A percentile compares a stretch with the other conserved stretches of the same genome.
Evolutionary conservation across 1,284 basidiomycete genomes (phyloP).

Genomic region (Phylloboletellus chloephorus): DNA sequence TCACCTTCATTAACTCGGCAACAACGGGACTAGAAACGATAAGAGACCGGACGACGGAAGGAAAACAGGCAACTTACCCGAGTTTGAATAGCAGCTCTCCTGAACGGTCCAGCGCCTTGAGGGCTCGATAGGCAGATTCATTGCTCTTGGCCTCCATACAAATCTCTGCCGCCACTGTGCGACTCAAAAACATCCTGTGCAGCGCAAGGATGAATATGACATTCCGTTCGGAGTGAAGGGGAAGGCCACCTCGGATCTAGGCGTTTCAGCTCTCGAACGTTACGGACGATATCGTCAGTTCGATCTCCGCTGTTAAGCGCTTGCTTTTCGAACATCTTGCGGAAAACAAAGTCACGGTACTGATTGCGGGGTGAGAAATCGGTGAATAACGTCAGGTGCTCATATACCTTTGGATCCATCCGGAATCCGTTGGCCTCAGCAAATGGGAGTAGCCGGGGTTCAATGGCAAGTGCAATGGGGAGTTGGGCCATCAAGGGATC

Average conservation of each 20-base stretch:
- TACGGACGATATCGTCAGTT: conserved; percentile 57
- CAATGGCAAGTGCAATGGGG: conserved; percentile 66
- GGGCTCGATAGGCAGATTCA: conserved; percentile 57
- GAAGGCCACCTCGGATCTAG: conserved; percentile 54
- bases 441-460: conserved; percentile 65
- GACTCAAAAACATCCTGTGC: conserved; percentile 67
- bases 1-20: conserved; percentile 57
- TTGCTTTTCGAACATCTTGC: conserved; percentile 72
- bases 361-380: conserved; percentile 29
- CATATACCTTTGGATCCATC: conserved; percentile 63
- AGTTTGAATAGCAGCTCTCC: conserved; percentile 59
- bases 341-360: conserved; percentile 77
- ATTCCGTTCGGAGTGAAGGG: conserved; percentile 3
- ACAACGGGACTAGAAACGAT: conserved; percentile 43
- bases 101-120: conserved; percentile 58
- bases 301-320: conserved; percentile 44
- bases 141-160: conserved; percentile 73
- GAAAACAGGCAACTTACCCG: conserved; percentile 37
- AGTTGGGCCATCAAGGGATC: conserved; percentile 73
- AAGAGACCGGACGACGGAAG: conserved; percentile 7
- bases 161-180: conserved; percentile 71
- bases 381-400: conserved; percentile 6
- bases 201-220: conserved; percentile 9
- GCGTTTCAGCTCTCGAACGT: conserved; percentile 61
- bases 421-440: conserved; percentile 66